phyloP scores from a whole-genome alignment of 2,329 filamentous ascomycete species.

The Fusarium robinianum region DNA sequence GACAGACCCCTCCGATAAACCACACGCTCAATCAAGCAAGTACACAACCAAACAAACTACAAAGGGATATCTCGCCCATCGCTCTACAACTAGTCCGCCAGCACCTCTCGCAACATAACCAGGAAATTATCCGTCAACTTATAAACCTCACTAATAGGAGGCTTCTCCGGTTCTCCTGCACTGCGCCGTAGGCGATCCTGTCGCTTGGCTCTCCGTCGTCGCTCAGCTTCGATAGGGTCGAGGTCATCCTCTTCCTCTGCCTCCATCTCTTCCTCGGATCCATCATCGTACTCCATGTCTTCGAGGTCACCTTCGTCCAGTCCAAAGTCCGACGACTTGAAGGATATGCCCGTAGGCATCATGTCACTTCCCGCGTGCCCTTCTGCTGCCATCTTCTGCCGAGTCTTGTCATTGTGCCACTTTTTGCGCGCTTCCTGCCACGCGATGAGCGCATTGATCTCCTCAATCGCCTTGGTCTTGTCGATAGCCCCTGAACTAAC shows the following conservation, averaged over 20 bases:
- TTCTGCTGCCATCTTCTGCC: slow-evolving; percentile 98
- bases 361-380: slow-evolving; percentile 53
- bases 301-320: slow-evolving; percentile 84
- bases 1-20: slow-evolving; percentile 10
- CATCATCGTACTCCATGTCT: slow-evolving; percentile 81
- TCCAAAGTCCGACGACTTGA: slow-evolving; percentile 86
- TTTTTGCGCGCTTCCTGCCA: slow-evolving; percentile 97
- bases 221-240: slow-evolving; percentile 87
- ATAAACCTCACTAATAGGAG: slow-evolving; percentile 74
- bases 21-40: background rate
- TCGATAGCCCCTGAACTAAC: slow-evolving; percentile 70
- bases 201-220: slow-evolving; percentile 73
- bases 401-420: slow-evolving; percentile 97
- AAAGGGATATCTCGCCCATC: slow-evolving; percentile 20
- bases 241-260: slow-evolving; percentile 77
- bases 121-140: slow-evolving; percentile 81
- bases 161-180: slow-evolving; percentile 84
- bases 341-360: slow-evolving; percentile 60
- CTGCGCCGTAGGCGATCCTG: slow-evolving; percentile 80
- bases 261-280: slow-evolving; percentile 66
- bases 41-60: slow-evolving; percentile 11
- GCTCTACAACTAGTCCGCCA: slow-evolving; percentile 65
- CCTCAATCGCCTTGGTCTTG: slow-evolving; percentile 70
- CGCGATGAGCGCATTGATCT: slow-evolving; percentile 83
- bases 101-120: slow-evolving; percentile 77